Percentiles rank a stretch among this genome's conserved stretches.
Evolutionary conservation across 1,139 yeast species (phyloP).

Genomic region (Diutina sp.): DNA sequence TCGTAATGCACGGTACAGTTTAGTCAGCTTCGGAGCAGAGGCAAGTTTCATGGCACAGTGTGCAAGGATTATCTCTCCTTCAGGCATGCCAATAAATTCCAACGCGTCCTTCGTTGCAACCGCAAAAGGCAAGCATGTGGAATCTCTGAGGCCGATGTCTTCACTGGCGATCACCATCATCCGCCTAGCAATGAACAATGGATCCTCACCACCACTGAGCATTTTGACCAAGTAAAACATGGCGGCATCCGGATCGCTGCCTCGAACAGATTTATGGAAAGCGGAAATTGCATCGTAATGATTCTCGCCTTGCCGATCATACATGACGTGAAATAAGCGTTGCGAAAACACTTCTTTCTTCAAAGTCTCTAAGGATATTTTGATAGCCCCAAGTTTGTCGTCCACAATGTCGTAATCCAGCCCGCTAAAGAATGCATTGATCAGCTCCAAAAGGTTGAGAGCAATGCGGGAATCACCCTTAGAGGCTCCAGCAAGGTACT

Average conservation of each 20-base stretch:
- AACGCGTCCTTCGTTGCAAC: slow-evolving; percentile 77
- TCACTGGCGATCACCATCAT: slow-evolving; percentile 91
- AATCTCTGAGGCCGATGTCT: slow-evolving; percentile 77
- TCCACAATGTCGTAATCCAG: slow-evolving; percentile 13
- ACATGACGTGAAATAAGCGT: slow-evolving; percentile 42
- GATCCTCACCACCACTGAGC: slow-evolving; percentile 91
- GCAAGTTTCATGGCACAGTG: slow-evolving; percentile 90
- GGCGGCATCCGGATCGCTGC: slow-evolving; percentile 82
- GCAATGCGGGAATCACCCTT: slow-evolving; percentile 88
- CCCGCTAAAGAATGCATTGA: slow-evolving; percentile 30
- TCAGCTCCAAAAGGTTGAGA: slow-evolving; percentile 53
- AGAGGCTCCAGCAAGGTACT: slow-evolving; percentile 63
- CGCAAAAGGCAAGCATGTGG: slow-evolving; percentile 76
- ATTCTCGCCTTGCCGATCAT: slow-evolving; percentile 80
- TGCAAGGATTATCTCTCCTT: slow-evolving; percentile 79
- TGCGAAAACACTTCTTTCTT: slow-evolving; percentile 20
- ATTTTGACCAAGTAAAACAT: slow-evolving; percentile 75
- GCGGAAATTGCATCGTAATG: slow-evolving; percentile 95
- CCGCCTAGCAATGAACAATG: slow-evolving; percentile 78
- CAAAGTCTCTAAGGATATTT: slow-evolving; percentile 22
- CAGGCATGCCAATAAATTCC: slow-evolving; percentile 94
- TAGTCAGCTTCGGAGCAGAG: slow-evolving; percentile 73
- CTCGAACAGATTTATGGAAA: slow-evolving; percentile 82
- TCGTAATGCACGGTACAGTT: slow-evolving; percentile 69
- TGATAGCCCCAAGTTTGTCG: slow-evolving; percentile 14